Conservation (phyloP, 495 filamentous ascomycete genomes). For the Astrocystis sublimbata region DNA sequence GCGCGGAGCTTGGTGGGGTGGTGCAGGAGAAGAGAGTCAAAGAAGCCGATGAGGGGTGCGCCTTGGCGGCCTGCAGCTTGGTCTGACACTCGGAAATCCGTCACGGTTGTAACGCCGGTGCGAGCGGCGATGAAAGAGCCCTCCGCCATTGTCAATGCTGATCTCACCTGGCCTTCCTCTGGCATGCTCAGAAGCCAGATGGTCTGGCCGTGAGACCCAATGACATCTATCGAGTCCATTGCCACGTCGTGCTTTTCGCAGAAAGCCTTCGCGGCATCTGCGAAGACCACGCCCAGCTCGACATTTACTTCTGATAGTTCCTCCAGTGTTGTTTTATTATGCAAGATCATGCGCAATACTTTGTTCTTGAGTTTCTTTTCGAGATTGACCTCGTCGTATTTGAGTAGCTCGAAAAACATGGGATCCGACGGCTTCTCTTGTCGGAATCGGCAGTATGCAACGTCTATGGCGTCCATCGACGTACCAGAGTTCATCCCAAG, state of each 20-base stretch:
- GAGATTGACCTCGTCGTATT: constrained; percentile 49
- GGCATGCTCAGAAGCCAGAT: constrained; percentile 61
- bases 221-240: constrained; percentile 50
- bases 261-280: constrained; percentile 49
- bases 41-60: constrained; percentile 51
- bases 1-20: constrained; percentile 57
- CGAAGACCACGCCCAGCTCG: constrained; percentile 53
- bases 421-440: constrained; percentile 50
- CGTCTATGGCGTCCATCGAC: constrained; percentile 54
- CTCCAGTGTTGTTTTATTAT: constrained; percentile 52
- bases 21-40: constrained; percentile 54
- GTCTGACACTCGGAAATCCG: constrained; percentile 47
- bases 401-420: constrained; percentile 52
- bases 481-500: constrained; percentile 55
- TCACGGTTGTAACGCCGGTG: constrained; percentile 46
- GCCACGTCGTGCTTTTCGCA: constrained; percentile 47
- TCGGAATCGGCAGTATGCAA: constrained; percentile 51
- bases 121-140: constrained; percentile 43
- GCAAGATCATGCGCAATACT: constrained; percentile 56
- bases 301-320: constrained; percentile 58
- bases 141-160: constrained; percentile 52
- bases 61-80: constrained; percentile 50
- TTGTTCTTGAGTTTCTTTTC: constrained; percentile 55
- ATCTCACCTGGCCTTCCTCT: constrained; percentile 46
- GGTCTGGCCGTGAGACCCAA: constrained; percentile 62